phyloP scores from a whole-genome alignment of 208 protist genomes.

The Leishmania martiniquensis region DNA sequence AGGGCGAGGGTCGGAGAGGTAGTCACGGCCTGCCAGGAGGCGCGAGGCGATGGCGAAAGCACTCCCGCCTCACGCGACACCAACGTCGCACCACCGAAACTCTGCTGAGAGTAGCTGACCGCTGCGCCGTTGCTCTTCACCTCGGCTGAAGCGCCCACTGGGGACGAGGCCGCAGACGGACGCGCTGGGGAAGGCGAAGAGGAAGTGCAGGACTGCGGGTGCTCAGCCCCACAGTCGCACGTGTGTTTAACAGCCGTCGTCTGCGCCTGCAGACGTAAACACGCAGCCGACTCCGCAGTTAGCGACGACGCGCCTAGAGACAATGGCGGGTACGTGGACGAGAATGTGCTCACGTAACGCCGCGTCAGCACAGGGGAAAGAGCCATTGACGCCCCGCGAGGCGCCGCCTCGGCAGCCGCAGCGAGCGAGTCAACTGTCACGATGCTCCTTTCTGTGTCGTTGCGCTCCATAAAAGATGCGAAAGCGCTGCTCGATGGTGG shows the following conservation, averaged over 20 bases:
- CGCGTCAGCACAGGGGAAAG: not conserved
- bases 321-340: not conserved
- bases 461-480: conserved; percentile 3
- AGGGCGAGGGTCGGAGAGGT: not conserved
- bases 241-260: not conserved
- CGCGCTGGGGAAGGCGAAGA: conserved; percentile 4
- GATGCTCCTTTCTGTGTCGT: not conserved
- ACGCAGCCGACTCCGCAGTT: not conserved
- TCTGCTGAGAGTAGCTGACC: not conserved
- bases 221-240: not conserved
- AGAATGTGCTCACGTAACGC: not conserved
- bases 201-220: not conserved
- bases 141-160: not conserved
- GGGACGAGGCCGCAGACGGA: not conserved
- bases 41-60: not conserved
- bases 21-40: not conserved
- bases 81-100: not conserved
- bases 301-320: not conserved
- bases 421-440: not conserved
- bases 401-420: not conserved
- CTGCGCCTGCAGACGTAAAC: not conserved
- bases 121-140: not conserved
- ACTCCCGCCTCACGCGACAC: not conserved
- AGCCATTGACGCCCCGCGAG: conserved; percentile 2
- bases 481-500: conserved; percentile 12